A percentile compares a stretch with the other conserved stretches of the same genome.
Conservation (phyloP, 2,329 filamentous ascomycete genomes). For the Colletotrichum caudatum region DNA sequence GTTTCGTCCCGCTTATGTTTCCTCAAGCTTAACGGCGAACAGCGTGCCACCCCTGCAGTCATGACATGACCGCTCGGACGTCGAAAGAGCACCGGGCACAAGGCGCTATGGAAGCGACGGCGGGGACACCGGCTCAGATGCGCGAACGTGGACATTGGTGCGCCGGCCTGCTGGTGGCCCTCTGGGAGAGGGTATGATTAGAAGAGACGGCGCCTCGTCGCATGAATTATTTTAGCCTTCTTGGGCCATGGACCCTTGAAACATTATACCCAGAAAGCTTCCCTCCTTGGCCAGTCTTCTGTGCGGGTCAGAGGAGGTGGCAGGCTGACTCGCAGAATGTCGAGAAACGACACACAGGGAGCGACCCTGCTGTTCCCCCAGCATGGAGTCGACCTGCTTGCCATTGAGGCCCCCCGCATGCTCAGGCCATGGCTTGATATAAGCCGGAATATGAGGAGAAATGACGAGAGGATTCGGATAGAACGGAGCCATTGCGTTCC, state of each 20-base stretch:
- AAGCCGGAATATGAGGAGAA: conserved; percentile 7
- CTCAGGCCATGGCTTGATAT: conserved; percentile 5
- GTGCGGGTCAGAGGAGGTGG: not conserved
- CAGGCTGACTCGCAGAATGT: not conserved
- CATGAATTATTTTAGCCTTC: not conserved
- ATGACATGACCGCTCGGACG: conserved; percentile 38
- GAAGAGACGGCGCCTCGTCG: conserved; percentile 1
- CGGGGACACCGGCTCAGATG: not conserved
- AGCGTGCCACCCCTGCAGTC: conserved; percentile 15
- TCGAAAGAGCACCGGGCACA: conserved; percentile 11
- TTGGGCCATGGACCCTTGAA: not conserved
- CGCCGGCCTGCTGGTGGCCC: not conserved
- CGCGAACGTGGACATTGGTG: conserved; percentile 6
- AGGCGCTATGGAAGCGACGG: conserved; percentile 25
- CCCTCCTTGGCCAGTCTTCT: not conserved
- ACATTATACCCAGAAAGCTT: not conserved
- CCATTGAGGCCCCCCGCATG: not conserved
- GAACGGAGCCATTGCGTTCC: conserved; percentile 15
- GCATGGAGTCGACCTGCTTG: not conserved
- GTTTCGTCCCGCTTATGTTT: not conserved
- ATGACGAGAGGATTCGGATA: not conserved
- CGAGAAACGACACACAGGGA: not conserved
- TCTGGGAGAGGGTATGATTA: not conserved
- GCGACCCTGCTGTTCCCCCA: not conserved
- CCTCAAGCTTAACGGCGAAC: conserved; percentile 4